These are phyloP conservation scores for Aspergillus ostianus DNA, from an alignment of 495 filamentous ascomycete species.

Conservation along the genomic window DNA sequence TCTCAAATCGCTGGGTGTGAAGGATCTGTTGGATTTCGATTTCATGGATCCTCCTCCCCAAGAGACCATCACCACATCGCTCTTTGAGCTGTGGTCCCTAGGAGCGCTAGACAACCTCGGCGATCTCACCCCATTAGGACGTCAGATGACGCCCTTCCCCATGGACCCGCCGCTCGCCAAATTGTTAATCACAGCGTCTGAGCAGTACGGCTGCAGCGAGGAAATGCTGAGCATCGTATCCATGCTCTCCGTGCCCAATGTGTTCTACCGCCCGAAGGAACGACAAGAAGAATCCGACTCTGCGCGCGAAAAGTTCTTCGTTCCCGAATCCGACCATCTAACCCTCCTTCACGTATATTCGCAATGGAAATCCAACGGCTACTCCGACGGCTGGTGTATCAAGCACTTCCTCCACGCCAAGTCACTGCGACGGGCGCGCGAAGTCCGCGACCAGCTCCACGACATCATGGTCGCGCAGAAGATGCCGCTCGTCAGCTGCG, in stretches of 20 bases:
- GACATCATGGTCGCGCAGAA: slow-evolving; percentile 96
- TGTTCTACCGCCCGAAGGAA: slow-evolving; percentile 97
- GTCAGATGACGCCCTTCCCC: slow-evolving; percentile 94
- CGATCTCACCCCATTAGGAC: slow-evolving; percentile 81
- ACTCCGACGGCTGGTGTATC: slow-evolving; percentile 86
- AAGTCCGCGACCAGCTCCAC: slow-evolving; percentile 87
- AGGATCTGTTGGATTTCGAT: slow-evolving; percentile 93
- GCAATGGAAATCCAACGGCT: slow-evolving; percentile 91
- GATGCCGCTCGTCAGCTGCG: slow-evolving; percentile 83
- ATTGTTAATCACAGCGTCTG: slow-evolving; percentile 81
- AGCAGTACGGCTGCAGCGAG: slow-evolving; percentile 88
- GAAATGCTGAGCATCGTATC: slow-evolving; percentile 98
- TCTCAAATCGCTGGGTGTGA: slow-evolving; percentile 91
- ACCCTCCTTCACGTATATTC: slow-evolving; percentile 95
- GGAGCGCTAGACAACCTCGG: slow-evolving; percentile 93
- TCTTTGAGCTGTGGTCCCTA: slow-evolving; percentile 97
- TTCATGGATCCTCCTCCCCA: slow-evolving; percentile 99
- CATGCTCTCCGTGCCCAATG: slow-evolving; percentile 94
- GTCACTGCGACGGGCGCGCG: slow-evolving; percentile 82
- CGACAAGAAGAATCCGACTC: slow-evolving; percentile 95
- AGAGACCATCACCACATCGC: slow-evolving; percentile 93
- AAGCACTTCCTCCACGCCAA: slow-evolving; percentile 93
- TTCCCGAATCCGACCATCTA: slow-evolving; percentile 94
- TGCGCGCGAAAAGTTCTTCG: slow-evolving; percentile 97
- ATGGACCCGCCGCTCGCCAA: slow-evolving; percentile 96